Percentiles rank a stretch among this genome's conserved stretches.
Conservation (phyloP, 176 grass and related monocot species). For the Phoenix roebelenii region DNA sequence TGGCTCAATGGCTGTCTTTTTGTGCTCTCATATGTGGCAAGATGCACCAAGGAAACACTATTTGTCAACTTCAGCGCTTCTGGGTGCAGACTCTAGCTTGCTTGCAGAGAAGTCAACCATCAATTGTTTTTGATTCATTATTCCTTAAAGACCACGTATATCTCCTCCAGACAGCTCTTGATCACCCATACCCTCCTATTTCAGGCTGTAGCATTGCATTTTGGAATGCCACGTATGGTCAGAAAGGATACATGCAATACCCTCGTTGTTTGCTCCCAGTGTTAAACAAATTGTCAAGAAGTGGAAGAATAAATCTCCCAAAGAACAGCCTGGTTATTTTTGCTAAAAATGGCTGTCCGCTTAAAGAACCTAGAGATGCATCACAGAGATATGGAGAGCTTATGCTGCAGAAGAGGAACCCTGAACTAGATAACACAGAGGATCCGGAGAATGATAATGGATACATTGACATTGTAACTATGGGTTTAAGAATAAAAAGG, state of each 20-base stretch:
- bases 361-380: constrained; percentile 6
- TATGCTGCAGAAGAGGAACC: neutral
- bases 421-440: neutral
- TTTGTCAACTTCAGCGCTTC: constrained; percentile 33
- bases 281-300: constrained; percentile 12
- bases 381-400: neutral
- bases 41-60: constrained; percentile 25
- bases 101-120: constrained; percentile 31
- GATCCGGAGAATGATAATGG: neutral
- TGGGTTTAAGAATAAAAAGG: constrained; percentile 31
- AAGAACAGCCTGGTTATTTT: neutral
- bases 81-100: constrained; percentile 34
- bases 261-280: constrained; percentile 1
- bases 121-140: constrained; percentile 22
- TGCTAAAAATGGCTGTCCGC: neutral
- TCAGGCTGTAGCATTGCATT: constrained; percentile 20
- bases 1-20: constrained; percentile 41
- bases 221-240: constrained; percentile 17
- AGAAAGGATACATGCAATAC: neutral
- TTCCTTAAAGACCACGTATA: constrained; percentile 24
- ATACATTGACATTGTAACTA: constrained; percentile 19
- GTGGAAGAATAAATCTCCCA: constrained; percentile 1
- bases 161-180: constrained; percentile 37
- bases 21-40: constrained; percentile 12
- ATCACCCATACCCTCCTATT: constrained; percentile 39